These are phyloP conservation scores for Populus trichocarpa DNA, from an alignment of 441 rosid species.

Conservation along the genomic window DNA sequence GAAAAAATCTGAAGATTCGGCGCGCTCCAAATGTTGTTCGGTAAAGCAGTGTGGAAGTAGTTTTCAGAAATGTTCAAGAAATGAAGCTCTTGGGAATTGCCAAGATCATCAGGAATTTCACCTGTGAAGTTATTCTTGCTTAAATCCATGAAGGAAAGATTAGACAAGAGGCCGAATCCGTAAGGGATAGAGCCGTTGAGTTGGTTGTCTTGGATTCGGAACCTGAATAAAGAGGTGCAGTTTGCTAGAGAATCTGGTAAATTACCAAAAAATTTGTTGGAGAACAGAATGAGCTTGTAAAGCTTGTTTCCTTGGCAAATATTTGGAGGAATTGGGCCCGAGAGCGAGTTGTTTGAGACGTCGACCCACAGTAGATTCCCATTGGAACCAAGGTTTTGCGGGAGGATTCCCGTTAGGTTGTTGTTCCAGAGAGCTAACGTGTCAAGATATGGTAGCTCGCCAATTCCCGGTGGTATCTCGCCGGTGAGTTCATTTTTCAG, in stretches of 20 bases:
- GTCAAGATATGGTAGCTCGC: slow-evolving; percentile 54
- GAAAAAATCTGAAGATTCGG: slow-evolving; percentile 66
- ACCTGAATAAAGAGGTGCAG: slow-evolving; percentile 60
- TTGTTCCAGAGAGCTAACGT: slow-evolving; percentile 74
- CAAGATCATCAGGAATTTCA: slow-evolving; percentile 64
- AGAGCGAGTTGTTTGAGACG: slow-evolving; percentile 70
- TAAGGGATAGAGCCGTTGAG: slow-evolving; percentile 65
- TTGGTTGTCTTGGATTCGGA: slow-evolving; percentile 64
- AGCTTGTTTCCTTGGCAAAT: slow-evolving; percentile 75
- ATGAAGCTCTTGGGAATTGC: slow-evolving; percentile 52
- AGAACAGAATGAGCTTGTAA: slow-evolving; percentile 80
- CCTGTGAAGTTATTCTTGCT: slow-evolving; percentile 69
- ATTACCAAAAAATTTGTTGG: slow-evolving; percentile 52
- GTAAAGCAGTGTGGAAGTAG: slow-evolving; percentile 45
- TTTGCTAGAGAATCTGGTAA: slow-evolving; percentile 52
- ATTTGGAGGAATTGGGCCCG: slow-evolving; percentile 69
- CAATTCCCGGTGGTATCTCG: slow-evolving; percentile 59
- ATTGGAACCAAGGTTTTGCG: slow-evolving; percentile 75
- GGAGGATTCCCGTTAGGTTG: slow-evolving; percentile 65
- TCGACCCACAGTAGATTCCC: slow-evolving; percentile 61
- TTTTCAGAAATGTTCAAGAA: slow-evolving; percentile 74
- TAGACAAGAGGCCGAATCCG: slow-evolving; percentile 63
- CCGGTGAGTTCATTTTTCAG: slow-evolving; percentile 59
- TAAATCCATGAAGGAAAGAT: slow-evolving; percentile 61
- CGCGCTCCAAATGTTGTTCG: slow-evolving; percentile 58